Percentiles rank a stretch among this genome's conserved stretches.
Conservation (phyloP, 148 eudicot genomes). For the Mesembryanthemum crystallinum region DNA sequence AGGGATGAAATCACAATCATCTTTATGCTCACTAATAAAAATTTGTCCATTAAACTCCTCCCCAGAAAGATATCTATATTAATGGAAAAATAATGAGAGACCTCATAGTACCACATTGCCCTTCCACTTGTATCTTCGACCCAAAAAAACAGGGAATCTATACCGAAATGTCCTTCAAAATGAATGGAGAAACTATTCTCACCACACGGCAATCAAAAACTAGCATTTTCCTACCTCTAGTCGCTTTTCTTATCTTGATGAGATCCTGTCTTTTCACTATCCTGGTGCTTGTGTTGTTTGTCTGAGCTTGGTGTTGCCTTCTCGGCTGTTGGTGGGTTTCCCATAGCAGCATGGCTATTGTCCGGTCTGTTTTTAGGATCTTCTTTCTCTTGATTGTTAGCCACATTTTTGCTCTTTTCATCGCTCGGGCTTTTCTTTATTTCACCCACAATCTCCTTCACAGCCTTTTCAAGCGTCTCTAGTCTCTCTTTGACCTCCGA, state of each 20-base stretch:
- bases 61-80: too few relatives aligned
- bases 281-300: constrained; percentile 14
- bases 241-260: constrained; percentile 17
- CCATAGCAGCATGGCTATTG: background rate
- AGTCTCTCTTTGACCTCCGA: constrained; percentile 64
- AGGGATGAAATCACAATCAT: too few relatives aligned
- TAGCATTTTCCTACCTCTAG: background rate
- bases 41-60: background rate
- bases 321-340: background rate
- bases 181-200: background rate
- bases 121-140: background rate
- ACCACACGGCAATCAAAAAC: background rate
- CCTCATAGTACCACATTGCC: too few relatives aligned
- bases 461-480: constrained; percentile 56
- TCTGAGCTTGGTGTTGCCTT: background rate
- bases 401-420: constrained; percentile 20
- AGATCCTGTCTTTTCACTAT: constrained; percentile 13
- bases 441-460: constrained; percentile 64
- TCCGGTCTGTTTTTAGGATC: constrained; percentile 9
- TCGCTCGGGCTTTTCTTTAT: constrained; percentile 42
- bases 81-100: too few relatives aligned
- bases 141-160: background rate
- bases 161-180: background rate
- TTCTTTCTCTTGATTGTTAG: constrained; percentile 25
- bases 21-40: background rate